Conservation (phyloP, 2,329 filamentous ascomycete genomes). For the Pestalotiopsis sp. region DNA sequence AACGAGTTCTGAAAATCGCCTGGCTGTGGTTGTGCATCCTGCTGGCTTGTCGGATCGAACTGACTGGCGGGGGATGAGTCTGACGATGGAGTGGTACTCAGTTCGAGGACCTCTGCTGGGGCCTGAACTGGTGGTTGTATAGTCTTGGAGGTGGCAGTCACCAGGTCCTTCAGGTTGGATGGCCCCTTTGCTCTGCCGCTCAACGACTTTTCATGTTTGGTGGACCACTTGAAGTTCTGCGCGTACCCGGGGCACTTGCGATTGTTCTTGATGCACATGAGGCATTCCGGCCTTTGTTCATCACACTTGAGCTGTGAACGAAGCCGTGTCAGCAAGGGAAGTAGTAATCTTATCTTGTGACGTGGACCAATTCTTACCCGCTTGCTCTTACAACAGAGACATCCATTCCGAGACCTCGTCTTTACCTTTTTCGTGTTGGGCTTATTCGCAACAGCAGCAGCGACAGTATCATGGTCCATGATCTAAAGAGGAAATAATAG, state of each 20-base stretch:
- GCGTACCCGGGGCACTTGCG: constrained; percentile 33
- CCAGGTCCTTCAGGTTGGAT: constrained; percentile 16
- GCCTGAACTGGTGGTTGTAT: not conserved
- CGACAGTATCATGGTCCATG: not conserved
- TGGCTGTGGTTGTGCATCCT: not conserved
- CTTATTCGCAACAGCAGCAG: constrained; percentile 8
- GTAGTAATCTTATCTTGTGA: not conserved
- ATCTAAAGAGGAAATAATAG: constrained; percentile 12
- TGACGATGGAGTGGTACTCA: not conserved
- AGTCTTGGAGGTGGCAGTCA: constrained; percentile 16
- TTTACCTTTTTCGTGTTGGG: constrained; percentile 17
- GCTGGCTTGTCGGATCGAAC: not conserved
- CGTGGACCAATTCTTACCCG: constrained; percentile 19
- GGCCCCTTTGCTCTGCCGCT: constrained; percentile 12
- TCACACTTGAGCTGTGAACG: constrained; percentile 33
- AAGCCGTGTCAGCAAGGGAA: not conserved
- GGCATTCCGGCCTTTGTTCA: constrained; percentile 31
- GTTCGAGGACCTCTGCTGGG: not conserved
- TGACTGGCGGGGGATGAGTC: not conserved
- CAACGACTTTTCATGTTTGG: constrained; percentile 39
- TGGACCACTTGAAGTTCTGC: constrained; percentile 42
- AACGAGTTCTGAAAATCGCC: not conserved
- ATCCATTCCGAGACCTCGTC: constrained; percentile 33
- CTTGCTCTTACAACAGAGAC: constrained; percentile 34
- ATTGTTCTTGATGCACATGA: constrained; percentile 31